These are phyloP conservation scores for Rhododendron griersonianum DNA, from an alignment of 148 eudicot species.

Conservation along the genomic window DNA sequence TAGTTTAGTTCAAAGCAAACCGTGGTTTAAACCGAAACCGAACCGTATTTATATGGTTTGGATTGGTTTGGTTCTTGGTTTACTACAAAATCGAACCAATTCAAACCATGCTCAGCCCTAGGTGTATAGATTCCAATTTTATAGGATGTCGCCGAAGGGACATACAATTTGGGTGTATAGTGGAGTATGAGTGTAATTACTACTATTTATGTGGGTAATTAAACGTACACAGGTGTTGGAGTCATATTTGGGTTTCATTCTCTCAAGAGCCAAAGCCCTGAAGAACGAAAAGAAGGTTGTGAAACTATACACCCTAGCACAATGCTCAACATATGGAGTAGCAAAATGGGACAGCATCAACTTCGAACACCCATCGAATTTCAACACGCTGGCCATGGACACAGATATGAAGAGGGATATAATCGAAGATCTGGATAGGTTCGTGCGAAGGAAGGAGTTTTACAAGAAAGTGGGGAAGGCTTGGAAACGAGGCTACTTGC, in stretches of 20 bases:
- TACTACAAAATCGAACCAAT: too few relatives aligned
- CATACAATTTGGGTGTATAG: too few relatives aligned
- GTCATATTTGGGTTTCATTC: neutral
- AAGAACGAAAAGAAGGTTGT: neutral
- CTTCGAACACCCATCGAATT: conserved; percentile 51
- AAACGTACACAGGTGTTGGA: neutral
- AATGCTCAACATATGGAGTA: neutral
- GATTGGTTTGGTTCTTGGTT: too few relatives aligned
- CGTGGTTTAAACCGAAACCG: too few relatives aligned
- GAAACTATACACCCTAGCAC: neutral
- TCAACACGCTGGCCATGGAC: conserved; percentile 54
- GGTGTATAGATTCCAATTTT: too few relatives aligned
- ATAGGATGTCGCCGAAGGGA: too few relatives aligned
- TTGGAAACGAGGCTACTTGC: conserved; percentile 63
- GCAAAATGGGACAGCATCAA: conserved; percentile 30
- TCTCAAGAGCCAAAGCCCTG: neutral
- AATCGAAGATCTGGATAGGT: conserved; percentile 41
- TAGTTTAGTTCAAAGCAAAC: too few relatives aligned
- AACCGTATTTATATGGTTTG: too few relatives aligned
- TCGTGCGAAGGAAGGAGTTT: conserved; percentile 38
- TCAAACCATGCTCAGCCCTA: too few relatives aligned
- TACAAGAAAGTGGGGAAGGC: conserved; percentile 53
- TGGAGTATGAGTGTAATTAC: too few relatives aligned
- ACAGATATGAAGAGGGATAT: conserved; percentile 23
- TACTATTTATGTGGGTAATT: neutral